Evolutionary conservation across 352 stramenopile genomes (phyloP), one percentile per base, ranked within the genome.

Genomic region (Globisporangium carolinianum): DNA sequence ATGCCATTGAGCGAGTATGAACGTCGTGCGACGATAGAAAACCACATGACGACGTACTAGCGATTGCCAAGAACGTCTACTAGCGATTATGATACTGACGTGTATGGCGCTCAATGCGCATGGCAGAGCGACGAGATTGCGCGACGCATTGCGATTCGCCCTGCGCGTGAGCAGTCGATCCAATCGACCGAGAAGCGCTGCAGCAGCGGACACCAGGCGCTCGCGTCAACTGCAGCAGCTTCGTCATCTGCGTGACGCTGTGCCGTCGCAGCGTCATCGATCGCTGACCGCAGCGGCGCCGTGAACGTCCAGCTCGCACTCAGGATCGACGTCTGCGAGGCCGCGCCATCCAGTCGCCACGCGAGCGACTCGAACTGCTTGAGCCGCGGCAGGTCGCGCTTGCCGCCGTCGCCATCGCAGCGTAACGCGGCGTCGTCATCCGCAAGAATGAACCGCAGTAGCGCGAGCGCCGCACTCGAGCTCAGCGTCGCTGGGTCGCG

Each of bases 91-190:
- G 24, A 32, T 32, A 32, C 24, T 32, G 24, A 32, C 24, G 24
- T 32, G 24, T 3, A 32, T 32, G 3, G 24, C 24, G 24, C 24
- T 32, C 24, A 32, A 32, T 32, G 24, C 24, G 24, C 24, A 32
- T 32, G 24, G 24, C 24, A 32, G 32, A 51, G 35, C 41, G n/a
- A 6, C 8, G 45, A 8, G 17, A 65, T 6, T 17, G 49, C 47
- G 36, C 48, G n/a, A 12, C 14, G 59, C 38, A 60, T 60, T 14
- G 53, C 53, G 2, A 45, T 47, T 10, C 47, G 35, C 38, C 52
- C 38, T 7, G 35, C 43, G 12, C 38, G n/a, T 1, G 59, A 65
- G 15, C 47, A 43, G 43, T 65, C 59, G 14, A 65, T 57, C 53
- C 59, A 65, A 8, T 41, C 47, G 4, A 47, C n/a, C 12, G 47